phyloP scores from a whole-genome alignment of 2,329 filamentous ascomycete genomes.

The Fusarium heterosporum region DNA sequence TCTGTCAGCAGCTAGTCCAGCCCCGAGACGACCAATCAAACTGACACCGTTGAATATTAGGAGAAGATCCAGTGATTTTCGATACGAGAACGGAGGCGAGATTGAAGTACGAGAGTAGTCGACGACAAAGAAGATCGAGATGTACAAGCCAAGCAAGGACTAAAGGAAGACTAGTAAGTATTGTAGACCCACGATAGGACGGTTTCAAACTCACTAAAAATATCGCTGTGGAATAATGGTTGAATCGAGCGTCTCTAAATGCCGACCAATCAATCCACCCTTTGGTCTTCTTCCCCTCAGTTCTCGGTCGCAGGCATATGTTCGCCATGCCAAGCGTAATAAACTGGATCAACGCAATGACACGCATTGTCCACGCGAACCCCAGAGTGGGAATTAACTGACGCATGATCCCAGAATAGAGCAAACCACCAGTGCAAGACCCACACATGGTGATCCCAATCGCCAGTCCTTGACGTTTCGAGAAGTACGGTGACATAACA shows the following conservation, averaged over 20 bases:
- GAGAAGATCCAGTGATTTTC: neutral
- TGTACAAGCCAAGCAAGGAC: neutral
- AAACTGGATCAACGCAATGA: constrained; percentile 1
- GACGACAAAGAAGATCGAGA: constrained; percentile 2
- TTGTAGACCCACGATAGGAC: neutral
- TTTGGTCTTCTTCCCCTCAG: neutral
- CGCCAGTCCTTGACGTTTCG: neutral
- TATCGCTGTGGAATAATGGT: neutral
- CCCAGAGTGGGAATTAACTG: neutral
- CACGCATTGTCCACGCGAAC: neutral
- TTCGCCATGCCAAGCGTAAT: neutral
- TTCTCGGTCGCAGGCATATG: neutral
- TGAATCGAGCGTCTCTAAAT: neutral
- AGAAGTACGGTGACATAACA: constrained; percentile 1
- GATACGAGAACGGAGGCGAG: neutral
- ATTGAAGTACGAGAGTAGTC: neutral
- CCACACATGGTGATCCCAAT: neutral
- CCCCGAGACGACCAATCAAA: neutral
- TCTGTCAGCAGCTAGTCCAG: neutral
- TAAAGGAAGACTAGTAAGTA: neutral
- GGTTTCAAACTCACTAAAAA: neutral
- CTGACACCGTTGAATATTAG: neutral
- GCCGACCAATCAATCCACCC: constrained; percentile 1
- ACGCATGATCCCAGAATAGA: neutral
- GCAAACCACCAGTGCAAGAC: constrained; percentile 1